Evolutionary conservation across 1,284 basidiomycete genomes (phyloP).

Genomic region (Sporisorium graminicola): DNA sequence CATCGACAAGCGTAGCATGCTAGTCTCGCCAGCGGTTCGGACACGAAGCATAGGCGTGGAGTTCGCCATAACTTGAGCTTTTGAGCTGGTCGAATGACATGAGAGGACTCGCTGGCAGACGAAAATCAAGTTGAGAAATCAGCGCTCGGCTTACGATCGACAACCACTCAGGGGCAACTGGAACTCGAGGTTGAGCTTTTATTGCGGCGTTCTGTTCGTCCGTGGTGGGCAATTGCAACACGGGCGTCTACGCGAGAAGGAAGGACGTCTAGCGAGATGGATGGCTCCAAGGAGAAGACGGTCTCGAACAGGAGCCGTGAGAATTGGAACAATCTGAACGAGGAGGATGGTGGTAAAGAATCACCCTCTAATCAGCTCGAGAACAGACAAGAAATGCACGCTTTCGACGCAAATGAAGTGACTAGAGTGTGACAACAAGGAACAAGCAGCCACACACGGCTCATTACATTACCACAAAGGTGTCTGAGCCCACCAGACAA

Average conservation of each 20-base stretch:
- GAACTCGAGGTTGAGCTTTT: background rate
- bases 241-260: background rate
- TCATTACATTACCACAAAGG: background rate
- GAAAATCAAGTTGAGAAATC: background rate
- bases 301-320: too few relatives aligned
- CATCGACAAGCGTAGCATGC: conserved; percentile 1
- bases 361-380: too few relatives aligned
- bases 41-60: background rate
- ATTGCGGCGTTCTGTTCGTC: background rate
- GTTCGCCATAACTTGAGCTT: background rate
- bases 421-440: background rate
- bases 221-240: background rate
- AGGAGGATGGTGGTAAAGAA: background rate
- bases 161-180: background rate
- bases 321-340: background rate
- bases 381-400: background rate
- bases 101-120: background rate
- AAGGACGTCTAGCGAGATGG: background rate
- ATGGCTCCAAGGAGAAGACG: background rate
- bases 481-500: background rate
- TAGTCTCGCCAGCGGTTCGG: background rate
- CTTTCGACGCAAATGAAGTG: background rate
- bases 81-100: background rate
- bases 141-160: background rate
- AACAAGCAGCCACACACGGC: background rate